phyloP scores from a whole-genome alignment of 768 basidiomycete genomes.

The Rhodotorula graminis region DNA sequence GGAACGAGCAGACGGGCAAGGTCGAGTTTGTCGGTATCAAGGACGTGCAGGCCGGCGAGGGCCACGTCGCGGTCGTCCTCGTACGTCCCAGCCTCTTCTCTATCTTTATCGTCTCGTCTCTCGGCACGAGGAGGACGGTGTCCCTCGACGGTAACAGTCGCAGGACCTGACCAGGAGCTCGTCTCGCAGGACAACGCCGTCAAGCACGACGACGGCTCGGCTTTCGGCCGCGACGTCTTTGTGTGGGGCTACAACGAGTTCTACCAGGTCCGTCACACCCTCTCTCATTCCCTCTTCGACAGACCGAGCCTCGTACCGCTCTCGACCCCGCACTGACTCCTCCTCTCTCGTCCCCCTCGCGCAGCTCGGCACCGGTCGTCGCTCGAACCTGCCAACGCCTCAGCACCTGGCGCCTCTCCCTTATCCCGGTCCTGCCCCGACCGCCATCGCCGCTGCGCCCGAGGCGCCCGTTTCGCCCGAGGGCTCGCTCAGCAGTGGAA shows the following conservation, averaged over 20 bases:
- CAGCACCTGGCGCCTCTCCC: conserved; percentile 48
- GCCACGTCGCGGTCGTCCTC: conserved; percentile 38
- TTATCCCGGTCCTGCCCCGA: conserved; percentile 13
- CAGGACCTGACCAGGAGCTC: background rate
- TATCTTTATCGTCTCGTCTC: no score
- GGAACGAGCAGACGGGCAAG: conserved; percentile 28
- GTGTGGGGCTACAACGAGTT: conserved; percentile 40
- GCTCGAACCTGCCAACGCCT: conserved; percentile 49
- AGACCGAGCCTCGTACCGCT: no score
- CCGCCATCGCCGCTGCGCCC: background rate
- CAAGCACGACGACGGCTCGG: conserved; percentile 15
- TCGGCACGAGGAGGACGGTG: no score
- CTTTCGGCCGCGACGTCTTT: conserved; percentile 41
- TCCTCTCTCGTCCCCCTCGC: background rate
- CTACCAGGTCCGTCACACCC: conserved; percentile 26
- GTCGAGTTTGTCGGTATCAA: conserved; percentile 37
- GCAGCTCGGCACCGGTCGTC: conserved; percentile 50
- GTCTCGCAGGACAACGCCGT: conserved; percentile 35
- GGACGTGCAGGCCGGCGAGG: conserved; percentile 36
- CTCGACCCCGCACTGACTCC: no score
- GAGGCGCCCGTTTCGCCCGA: background rate
- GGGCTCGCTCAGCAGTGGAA: conserved; percentile 39
- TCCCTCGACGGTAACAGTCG: no score
- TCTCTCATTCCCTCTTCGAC: background rate
- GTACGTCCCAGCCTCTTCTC: background rate